Evolutionary conservation across 768 basidiomycete genomes (phyloP).

Genomic region (Boletales sp.): DNA sequence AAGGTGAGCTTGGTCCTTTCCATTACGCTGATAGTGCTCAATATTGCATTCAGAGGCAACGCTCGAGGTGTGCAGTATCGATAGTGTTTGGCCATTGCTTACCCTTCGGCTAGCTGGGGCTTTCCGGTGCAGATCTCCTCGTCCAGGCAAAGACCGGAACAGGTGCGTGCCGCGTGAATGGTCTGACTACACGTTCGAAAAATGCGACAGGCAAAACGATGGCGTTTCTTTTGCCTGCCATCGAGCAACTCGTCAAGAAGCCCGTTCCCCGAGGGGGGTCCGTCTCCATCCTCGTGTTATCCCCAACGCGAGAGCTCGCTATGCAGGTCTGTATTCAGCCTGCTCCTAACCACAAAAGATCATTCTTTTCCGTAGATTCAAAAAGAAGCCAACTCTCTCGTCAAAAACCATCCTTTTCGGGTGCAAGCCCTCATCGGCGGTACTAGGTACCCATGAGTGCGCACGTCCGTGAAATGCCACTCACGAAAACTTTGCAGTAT

Average conservation of each 20-base stretch:
- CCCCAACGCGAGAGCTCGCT: slow-evolving; percentile 73
- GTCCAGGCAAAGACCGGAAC: slow-evolving; percentile 61
- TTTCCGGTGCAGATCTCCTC: slow-evolving; percentile 43
- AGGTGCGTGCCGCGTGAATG: slow-evolving; percentile 34
- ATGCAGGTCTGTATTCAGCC: slow-evolving; percentile 52
- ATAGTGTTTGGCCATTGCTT: neutral
- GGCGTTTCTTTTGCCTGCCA: slow-evolving; percentile 72
- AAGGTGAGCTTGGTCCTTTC: slow-evolving; percentile 30
- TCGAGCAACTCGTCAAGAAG: slow-evolving; percentile 58
- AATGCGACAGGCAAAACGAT: slow-evolving; percentile 54
- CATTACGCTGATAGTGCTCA: neutral
- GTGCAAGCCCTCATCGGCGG: slow-evolving; percentile 55
- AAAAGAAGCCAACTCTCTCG: slow-evolving; percentile 53
- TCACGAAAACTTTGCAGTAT: slow-evolving; percentile 17
- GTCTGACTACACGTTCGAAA: neutral
- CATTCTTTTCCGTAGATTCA: slow-evolving; percentile 44
- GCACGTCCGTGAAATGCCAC: neutral
- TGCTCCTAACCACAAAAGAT: neutral
- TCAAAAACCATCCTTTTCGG: slow-evolving; percentile 39
- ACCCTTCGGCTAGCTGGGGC: slow-evolving; percentile 29
- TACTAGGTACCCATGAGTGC: slow-evolving; percentile 35
- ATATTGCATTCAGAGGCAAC: slow-evolving; percentile 34
- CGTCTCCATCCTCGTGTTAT: slow-evolving; percentile 61
- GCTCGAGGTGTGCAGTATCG: slow-evolving; percentile 28
- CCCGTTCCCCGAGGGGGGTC: slow-evolving; percentile 21